Base-by-base conservation (phyloP, 1,284 basidiomycete species). In the Trametes versicolor region DNA sequence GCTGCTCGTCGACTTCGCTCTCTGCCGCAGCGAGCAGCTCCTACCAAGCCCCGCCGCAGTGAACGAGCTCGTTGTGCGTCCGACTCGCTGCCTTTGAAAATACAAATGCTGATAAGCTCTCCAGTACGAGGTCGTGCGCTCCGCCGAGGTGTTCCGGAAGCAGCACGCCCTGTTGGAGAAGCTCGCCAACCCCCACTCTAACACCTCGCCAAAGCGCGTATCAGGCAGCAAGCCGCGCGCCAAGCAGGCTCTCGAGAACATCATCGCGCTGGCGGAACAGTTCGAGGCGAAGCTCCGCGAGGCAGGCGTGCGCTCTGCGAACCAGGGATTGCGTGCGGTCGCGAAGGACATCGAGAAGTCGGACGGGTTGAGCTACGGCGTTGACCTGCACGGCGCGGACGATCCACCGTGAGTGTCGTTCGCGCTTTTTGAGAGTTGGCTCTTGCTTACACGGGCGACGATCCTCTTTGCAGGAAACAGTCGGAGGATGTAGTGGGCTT, bases 121-220 rank as follows among this genome's bases (percentile, higher is more conserved):
- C 23, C 51, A 90, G 88, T 91, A 91, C 64, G 88, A 91, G 69
- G 77, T 90, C 19, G 83, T 89, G 37, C 82, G 87, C 19, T 86
- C 85, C 6, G 79, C 83, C 3, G 67, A 79, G 1, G 76, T 80
- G 34, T 72, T 90, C 37, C 79, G 79, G 58, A 86, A 82, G 59
- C 85, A 88, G 67, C 66, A 74, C 36, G 66, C 70, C 1, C 71
- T 87, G 19, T 74, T 89, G 29, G 78, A 82, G 54, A 76, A 78
- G 13, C 70, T 86, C 1, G 75, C 76, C 1, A 65, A 76, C 8
- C 78, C 80, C 25, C 70, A 70, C 34, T 48, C 55, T 25, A 36
- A 45, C 49, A 23, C 59, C 43, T 50, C 66, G 23, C 25, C 68
- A 57, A 58, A 66, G n/a, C 61, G 63, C 25, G 8, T 58, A 3